Evolutionary conservation across 371 early-diverging fungal genomes (phyloP).

Genomic region (Mucor lusitanicus): DNA sequence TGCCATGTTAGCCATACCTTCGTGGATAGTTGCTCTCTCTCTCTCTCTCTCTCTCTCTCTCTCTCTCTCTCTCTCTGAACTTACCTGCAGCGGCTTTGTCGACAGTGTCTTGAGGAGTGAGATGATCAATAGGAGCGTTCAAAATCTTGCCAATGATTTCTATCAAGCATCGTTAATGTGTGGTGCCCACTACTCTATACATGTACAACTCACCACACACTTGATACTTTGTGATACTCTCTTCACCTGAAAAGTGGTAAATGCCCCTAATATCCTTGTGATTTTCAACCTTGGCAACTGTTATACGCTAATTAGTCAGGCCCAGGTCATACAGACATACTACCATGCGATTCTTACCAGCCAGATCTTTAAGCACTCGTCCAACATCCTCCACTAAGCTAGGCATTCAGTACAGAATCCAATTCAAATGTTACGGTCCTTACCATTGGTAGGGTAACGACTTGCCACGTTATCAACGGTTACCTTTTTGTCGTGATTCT

Average conservation of each 20-base stretch:
- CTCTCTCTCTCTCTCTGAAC: neutral
- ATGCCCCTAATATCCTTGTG: conserved; percentile 58
- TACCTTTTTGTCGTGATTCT: conserved; percentile 35
- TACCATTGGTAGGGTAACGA: conserved; percentile 84
- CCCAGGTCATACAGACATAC: neutral
- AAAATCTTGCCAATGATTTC: conserved; percentile 55
- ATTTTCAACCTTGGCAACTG: conserved; percentile 43
- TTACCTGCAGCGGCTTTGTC: conserved; percentile 46
- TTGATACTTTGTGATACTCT: conserved; percentile 75
- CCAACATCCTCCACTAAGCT: conserved; percentile 65
- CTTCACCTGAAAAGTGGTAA: conserved; percentile 70
- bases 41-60: no score
- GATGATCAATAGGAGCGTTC: conserved; percentile 52
- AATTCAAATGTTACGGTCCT: neutral
- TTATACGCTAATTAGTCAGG: neutral
- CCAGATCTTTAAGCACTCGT: conserved; percentile 64
- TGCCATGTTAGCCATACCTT: conserved; percentile 13
- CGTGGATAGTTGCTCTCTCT: neutral
- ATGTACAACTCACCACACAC: conserved; percentile 64
- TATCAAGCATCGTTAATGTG: conserved; percentile 5
- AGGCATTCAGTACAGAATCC: neutral
- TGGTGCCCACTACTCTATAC: neutral
- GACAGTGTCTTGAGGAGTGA: conserved; percentile 45
- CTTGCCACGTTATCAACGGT: conserved; percentile 71
- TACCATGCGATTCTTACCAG: conserved; percentile 30